Evolutionary conservation across 1,284 basidiomycete genomes (phyloP).

Genomic region (Naganishia sp.): DNA sequence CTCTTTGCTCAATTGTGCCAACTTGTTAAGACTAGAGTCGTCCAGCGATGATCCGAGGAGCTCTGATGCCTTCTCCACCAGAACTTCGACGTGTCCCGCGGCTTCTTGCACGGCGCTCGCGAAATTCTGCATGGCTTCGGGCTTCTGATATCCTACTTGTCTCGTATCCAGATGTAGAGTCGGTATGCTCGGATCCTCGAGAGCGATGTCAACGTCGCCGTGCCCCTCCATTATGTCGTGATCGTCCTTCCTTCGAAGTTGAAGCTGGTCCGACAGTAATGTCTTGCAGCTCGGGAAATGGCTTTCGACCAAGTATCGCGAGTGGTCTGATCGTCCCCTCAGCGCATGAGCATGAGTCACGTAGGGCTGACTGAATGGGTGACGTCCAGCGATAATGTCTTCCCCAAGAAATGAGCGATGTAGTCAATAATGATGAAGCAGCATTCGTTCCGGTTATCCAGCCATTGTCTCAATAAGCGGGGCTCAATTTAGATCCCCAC

Average conservation of each 20-base stretch:
- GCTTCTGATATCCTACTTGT: background rate
- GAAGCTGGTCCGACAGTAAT: too few relatives aligned
- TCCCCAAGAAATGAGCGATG: too few relatives aligned
- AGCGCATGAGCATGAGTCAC: background rate
- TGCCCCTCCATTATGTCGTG: too few relatives aligned
- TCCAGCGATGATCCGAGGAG: constrained; percentile 11
- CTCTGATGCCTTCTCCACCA: constrained; percentile 19
- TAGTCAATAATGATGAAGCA: background rate
- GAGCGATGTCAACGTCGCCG: too few relatives aligned
- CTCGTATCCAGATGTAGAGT: background rate
- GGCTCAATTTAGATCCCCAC: constrained; percentile 1
- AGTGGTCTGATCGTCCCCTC: too few relatives aligned
- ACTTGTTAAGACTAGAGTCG: constrained; percentile 22
- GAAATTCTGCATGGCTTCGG: background rate
- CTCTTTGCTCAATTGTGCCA: constrained; percentile 24
- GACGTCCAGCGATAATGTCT: background rate
- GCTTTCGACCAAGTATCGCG: too few relatives aligned
- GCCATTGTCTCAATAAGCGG: constrained; percentile 18
- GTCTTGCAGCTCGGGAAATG: too few relatives aligned
- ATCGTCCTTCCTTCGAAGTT: too few relatives aligned
- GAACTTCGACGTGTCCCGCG: constrained; percentile 3
- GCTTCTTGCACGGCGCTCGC: constrained; percentile 2
- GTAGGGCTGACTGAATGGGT: background rate
- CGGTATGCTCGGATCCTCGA: background rate
- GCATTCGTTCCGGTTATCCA: constrained; percentile 1